These are phyloP conservation scores for Saturnispora dispora DNA, from an alignment of 805 yeast species.

Conservation along the genomic window DNA sequence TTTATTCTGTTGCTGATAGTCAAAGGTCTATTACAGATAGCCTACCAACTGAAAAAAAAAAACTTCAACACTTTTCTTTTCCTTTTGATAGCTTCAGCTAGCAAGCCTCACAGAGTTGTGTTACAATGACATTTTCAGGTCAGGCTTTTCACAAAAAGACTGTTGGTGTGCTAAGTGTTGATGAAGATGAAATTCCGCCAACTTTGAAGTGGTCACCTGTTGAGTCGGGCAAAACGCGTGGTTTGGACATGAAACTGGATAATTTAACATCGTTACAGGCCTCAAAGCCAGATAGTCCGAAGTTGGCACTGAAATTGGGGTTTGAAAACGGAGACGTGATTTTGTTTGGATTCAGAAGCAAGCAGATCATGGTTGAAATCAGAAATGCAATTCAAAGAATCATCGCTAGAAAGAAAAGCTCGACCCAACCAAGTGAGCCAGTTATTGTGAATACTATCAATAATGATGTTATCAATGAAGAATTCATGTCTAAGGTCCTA, in stretches of 20 bases:
- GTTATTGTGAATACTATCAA: conserved; percentile 9
- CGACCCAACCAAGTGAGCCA: conserved; percentile 32
- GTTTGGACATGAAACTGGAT: conserved; percentile 34
- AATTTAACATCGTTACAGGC: conserved; percentile 50
- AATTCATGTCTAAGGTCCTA: conserved; percentile 9
- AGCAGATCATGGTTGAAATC: conserved; percentile 68
- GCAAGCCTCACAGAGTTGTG: background rate
- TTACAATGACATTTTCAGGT: conserved; percentile 2
- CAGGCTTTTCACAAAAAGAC: conserved; percentile 48
- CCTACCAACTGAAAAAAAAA: background rate
- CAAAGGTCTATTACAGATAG: background rate
- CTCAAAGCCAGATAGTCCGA: conserved; percentile 56
- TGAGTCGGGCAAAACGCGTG: conserved; percentile 34
- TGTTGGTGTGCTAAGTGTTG: conserved; percentile 46
- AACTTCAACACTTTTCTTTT: background rate
- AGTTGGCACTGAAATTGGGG: conserved; percentile 55
- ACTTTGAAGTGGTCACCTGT: conserved; percentile 50
- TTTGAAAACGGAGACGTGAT: conserved; percentile 21
- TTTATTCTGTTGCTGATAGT: background rate
- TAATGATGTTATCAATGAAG: conserved; percentile 1
- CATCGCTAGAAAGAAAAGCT: conserved; percentile 55
- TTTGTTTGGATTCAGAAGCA: conserved; percentile 56
- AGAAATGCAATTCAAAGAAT: conserved; percentile 60
- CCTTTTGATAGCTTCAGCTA: background rate
- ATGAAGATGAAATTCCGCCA: conserved; percentile 50